These are phyloP conservation scores for Agaricales sp. DNA, from an alignment of 1,284 basidiomycete species.

Conservation along the genomic window DNA sequence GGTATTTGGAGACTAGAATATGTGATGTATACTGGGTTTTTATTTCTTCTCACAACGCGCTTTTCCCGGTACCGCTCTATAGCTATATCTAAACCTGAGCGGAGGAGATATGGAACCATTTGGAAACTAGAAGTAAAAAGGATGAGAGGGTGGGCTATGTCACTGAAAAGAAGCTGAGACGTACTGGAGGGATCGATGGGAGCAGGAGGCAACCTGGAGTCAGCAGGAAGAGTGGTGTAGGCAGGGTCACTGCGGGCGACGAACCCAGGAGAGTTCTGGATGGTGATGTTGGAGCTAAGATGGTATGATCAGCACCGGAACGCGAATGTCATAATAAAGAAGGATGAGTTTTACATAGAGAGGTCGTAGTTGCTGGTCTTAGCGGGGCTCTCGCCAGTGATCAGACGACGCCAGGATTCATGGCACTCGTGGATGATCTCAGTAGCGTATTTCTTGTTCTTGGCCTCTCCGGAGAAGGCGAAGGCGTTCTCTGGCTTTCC, in stretches of 20 bases:
- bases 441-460: conserved; percentile 98
- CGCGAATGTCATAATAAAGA: conserved; percentile 2
- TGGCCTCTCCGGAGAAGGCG: conserved; percentile 99
- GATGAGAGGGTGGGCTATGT: conserved; percentile 13
- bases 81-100: conserved; percentile 72
- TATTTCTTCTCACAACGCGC: conserved; percentile 6
- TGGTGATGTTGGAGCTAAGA: conserved; percentile 58
- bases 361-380: conserved; percentile 67
- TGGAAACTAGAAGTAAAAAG: conserved; percentile 55
- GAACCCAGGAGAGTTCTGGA: conserved; percentile 67
- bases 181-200: conserved; percentile 83
- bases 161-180: conserved; percentile 16
- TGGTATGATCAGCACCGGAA: conserved; percentile 14
- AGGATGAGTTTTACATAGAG: conserved; percentile 59
- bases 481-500: conserved; percentile 99
- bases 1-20: background rate
- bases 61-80: conserved; percentile 6
- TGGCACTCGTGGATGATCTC: conserved; percentile 99
- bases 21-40: background rate
- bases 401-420: conserved; percentile 96
- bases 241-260: conserved; percentile 52
- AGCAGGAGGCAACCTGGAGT: conserved; percentile 75
- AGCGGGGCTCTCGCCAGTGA: conserved; percentile 69
- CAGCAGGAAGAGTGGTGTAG: conserved; percentile 65
- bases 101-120: conserved; percentile 86